phyloP scores from a whole-genome alignment of 148 eudicot species.

The Camellia sinensis region DNA sequence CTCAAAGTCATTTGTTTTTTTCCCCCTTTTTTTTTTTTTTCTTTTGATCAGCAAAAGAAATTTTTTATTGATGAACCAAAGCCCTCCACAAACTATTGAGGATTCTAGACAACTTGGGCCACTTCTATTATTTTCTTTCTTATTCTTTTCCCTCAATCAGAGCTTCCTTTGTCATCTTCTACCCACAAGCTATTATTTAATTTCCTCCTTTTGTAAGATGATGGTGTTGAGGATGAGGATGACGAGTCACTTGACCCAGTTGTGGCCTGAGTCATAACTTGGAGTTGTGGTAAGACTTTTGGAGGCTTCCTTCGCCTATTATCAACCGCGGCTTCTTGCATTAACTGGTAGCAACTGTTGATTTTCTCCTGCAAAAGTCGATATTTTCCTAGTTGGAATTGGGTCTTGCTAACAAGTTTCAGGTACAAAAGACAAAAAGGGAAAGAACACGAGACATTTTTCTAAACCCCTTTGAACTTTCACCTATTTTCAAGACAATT shows the following conservation, averaged over 20 bases:
- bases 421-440: too few relatives aligned
- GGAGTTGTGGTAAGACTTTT: constrained; percentile 56
- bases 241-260: constrained; percentile 43
- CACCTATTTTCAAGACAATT: too few relatives aligned
- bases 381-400: not conserved
- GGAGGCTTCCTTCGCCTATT: constrained; percentile 39
- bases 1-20: constrained; percentile 1
- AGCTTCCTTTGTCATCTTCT: constrained; percentile 63
- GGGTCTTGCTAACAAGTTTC: too few relatives aligned
- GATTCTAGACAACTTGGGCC: constrained; percentile 47
- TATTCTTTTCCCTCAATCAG: constrained; percentile 30
- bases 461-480: too few relatives aligned
- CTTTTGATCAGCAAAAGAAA: too few relatives aligned
- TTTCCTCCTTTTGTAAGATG: constrained; percentile 70
- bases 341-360: constrained; percentile 52
- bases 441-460: too few relatives aligned
- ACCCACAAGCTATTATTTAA: constrained; percentile 53
- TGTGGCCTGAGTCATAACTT: constrained; percentile 54
- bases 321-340: constrained; percentile 36
- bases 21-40: not conserved
- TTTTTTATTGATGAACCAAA: constrained; percentile 1
- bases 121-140: constrained; percentile 14
- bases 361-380: constrained; percentile 63
- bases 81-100: constrained; percentile 41
- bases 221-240: constrained; percentile 48